These are phyloP conservation scores for Wickerhamiella occidentalis DNA, from an alignment of 805 yeast genomes.

Conservation along the genomic window DNA sequence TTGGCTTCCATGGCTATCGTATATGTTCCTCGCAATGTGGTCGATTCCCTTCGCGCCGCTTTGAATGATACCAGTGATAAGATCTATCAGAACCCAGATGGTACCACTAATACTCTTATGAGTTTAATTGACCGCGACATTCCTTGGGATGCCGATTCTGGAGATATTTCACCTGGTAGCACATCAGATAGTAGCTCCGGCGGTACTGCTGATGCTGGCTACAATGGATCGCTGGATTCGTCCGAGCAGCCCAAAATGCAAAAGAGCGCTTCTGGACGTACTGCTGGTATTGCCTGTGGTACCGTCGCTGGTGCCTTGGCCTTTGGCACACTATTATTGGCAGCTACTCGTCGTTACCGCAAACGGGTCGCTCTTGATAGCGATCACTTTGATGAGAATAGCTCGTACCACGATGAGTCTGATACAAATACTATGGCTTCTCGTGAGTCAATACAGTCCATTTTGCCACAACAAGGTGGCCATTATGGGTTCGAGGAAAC, in stretches of 20 bases:
- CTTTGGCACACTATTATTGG: slow-evolving; percentile 48
- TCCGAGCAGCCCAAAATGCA: slow-evolving; percentile 26
- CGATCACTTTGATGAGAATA: slow-evolving; percentile 3
- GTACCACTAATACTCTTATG: slow-evolving; percentile 47
- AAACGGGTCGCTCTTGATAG: slow-evolving; percentile 8
- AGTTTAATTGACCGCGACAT: slow-evolving; percentile 59
- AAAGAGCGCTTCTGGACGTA: slow-evolving; percentile 29
- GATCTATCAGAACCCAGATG: slow-evolving; percentile 48
- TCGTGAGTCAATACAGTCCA: slow-evolving; percentile 2
- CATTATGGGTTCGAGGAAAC: not conserved
- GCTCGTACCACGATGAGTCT: slow-evolving; percentile 13
- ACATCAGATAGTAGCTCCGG: slow-evolving; percentile 13
- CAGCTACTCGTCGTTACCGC: slow-evolving; percentile 12
- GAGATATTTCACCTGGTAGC: slow-evolving; percentile 12
- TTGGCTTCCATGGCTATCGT: slow-evolving; percentile 82
- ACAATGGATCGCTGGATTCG: slow-evolving; percentile 28
- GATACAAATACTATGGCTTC: slow-evolving; percentile 8
- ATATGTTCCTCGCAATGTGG: slow-evolving; percentile 52
- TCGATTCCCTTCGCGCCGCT: slow-evolving; percentile 36
- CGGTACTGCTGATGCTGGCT: slow-evolving; percentile 25
- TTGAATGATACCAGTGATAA: slow-evolving; percentile 42
- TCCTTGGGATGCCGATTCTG: slow-evolving; percentile 5
- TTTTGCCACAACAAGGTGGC: slow-evolving; percentile 10
- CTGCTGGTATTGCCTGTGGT: slow-evolving; percentile 75
- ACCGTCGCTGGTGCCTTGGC: slow-evolving; percentile 63